Evolutionary conservation across 2,329 filamentous ascomycete species (phyloP).

Genomic region (Colletotrichum sp.): DNA sequence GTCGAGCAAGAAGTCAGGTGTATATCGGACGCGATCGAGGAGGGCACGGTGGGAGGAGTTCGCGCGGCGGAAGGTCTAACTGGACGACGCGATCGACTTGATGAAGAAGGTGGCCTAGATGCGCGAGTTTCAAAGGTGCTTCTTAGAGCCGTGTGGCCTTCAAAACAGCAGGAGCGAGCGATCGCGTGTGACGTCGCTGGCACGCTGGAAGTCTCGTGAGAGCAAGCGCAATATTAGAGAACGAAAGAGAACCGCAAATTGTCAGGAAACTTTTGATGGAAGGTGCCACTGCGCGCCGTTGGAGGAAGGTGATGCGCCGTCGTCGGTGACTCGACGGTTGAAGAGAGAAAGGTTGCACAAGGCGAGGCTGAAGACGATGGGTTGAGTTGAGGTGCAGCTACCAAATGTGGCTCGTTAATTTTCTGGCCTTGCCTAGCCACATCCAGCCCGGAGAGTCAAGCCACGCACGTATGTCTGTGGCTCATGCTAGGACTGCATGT

Average conservation of each 20-base stretch:
- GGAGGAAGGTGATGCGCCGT: conserved; percentile 5
- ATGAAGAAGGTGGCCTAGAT: not conserved
- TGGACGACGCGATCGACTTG: not conserved
- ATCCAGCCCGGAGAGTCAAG: not conserved
- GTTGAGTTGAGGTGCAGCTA: not conserved
- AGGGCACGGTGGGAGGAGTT: not conserved
- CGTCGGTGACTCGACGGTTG: conserved; percentile 16
- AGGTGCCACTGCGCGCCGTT: conserved; percentile 10
- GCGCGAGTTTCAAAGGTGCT: not conserved
- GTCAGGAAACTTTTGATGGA: not conserved
- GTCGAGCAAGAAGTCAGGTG: not conserved
- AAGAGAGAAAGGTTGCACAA: conserved; percentile 14
- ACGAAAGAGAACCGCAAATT: not conserved
- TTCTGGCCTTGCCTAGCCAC: conserved; percentile 10
- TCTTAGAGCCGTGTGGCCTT: not conserved
- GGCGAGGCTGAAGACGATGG: conserved; percentile 20
- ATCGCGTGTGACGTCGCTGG: not conserved
- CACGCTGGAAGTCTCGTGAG: not conserved
- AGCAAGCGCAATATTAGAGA: not conserved
- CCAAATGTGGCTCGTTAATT: conserved; percentile 15
- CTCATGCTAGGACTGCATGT: not conserved
- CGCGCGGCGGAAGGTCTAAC: not conserved
- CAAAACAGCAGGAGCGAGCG: not conserved
- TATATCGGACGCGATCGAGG: not conserved
- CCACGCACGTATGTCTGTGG: not conserved